Percentiles rank a stretch among this genome's conserved stretches.
Conservation (phyloP, 192 early-diverging fungal genomes). For the Coemansia sp. region DNA sequence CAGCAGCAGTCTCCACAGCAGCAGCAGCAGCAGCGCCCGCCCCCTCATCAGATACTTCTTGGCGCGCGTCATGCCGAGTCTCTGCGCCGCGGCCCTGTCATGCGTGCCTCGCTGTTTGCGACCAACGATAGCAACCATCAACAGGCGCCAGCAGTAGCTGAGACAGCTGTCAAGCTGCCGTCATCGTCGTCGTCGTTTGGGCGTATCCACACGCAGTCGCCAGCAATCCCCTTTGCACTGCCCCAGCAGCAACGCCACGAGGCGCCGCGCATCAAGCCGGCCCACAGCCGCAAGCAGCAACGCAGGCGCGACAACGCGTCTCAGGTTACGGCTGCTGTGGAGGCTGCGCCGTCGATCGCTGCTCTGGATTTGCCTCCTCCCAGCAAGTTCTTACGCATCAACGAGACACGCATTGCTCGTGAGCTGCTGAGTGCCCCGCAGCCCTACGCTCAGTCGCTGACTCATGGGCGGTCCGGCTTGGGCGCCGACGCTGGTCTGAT, state of each 20-base stretch:
- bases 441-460: conserved; percentile 40
- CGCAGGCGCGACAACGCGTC: conserved; percentile 6
- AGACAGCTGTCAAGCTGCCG: background rate
- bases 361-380: conserved; percentile 43
- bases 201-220: conserved; percentile 20
- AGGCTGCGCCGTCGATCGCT: conserved; percentile 7
- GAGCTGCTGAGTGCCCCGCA: conserved; percentile 14
- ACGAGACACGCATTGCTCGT: conserved; percentile 19
- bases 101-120: conserved; percentile 52
- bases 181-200: background rate
- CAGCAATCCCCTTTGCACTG: conserved; percentile 11
- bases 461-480: conserved; percentile 53
- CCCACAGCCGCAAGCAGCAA: background rate
- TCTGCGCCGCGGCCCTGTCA: conserved; percentile 37
- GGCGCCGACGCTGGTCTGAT: conserved; percentile 74
- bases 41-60: conserved; percentile 25
- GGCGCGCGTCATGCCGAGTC: conserved; percentile 33
- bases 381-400: conserved; percentile 40
- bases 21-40: conserved; percentile 9
- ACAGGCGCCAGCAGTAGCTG: background rate
- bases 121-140: background rate
- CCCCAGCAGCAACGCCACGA: conserved; percentile 1
- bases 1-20: no score
- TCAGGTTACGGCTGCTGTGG: background rate
- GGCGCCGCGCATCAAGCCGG: background rate